Evolutionary conservation across 108 stramenopile genomes (phyloP).

Genomic region (Hondaea fermentalgiana): DNA sequence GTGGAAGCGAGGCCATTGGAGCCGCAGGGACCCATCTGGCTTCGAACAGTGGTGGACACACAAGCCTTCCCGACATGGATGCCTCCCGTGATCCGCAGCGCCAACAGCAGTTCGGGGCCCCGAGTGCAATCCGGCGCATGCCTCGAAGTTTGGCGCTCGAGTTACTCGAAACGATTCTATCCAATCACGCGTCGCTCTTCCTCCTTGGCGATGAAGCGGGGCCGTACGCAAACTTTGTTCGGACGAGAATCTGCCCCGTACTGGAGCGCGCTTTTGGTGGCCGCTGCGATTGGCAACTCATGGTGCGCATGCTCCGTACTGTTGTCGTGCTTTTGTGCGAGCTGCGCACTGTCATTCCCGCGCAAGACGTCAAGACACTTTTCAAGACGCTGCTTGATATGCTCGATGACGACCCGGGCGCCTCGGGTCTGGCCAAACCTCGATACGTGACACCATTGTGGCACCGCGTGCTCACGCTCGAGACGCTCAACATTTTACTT

Average conservation of each 20-base stretch:
- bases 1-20: too few species aligned
- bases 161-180: not conserved
- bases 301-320: not conserved
- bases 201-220: not conserved
- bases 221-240: not conserved
- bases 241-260: not conserved
- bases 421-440: not conserved
- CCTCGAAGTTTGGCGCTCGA: not conserved
- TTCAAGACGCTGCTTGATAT: not conserved
- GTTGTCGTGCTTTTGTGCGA: not conserved
- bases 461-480: conserved; percentile 6
- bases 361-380: not conserved
- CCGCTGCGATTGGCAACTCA: conserved; percentile 5
- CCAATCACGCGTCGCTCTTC: not conserved
- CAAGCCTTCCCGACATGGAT: too few species aligned
- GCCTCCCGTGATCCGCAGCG: not conserved
- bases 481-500: not conserved
- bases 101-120: not conserved
- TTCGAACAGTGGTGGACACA: too few species aligned
- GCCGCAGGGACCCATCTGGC: too few species aligned
- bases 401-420: not conserved
- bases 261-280: not conserved
- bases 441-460: not conserved
- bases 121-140: not conserved
- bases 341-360: not conserved